phyloP scores from a whole-genome alignment of 306 rosid genomes.

The Arachis stenosperma region DNA sequence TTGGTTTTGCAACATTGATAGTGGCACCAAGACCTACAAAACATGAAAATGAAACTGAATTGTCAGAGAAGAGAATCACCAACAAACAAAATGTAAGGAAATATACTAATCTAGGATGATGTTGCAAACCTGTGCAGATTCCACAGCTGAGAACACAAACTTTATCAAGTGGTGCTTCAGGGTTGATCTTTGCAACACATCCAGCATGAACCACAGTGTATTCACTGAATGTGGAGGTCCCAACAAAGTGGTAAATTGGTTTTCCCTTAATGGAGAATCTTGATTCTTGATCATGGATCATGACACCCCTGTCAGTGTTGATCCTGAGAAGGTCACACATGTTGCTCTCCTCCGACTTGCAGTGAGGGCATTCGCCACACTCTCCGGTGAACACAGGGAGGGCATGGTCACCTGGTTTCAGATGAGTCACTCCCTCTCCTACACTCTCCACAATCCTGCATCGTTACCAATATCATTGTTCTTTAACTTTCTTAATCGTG shows the following conservation, averaged over 20 bases:
- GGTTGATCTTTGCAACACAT: constrained; percentile 82
- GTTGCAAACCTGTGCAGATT: constrained; percentile 72
- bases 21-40: constrained; percentile 83
- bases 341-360: constrained; percentile 90
- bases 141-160: constrained; percentile 93
- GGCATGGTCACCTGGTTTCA: constrained; percentile 82
- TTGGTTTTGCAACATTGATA: constrained; percentile 86
- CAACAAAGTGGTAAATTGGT: constrained; percentile 79
- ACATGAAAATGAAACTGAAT: constrained; percentile 9
- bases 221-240: constrained; percentile 90
- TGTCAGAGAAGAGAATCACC: not conserved
- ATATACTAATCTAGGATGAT: not conserved
- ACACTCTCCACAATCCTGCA: constrained; percentile 76
- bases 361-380: constrained; percentile 82
- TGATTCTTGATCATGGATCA: constrained; percentile 64
- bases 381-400: constrained; percentile 95
- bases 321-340: constrained; percentile 90
- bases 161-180: constrained; percentile 90
- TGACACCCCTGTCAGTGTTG: constrained; percentile 81
- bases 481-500: not conserved
- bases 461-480: not conserved
- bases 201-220: constrained; percentile 84
- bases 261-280: constrained; percentile 78
- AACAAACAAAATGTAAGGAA: too few relatives aligned
- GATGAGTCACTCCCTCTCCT: constrained; percentile 86